Percentiles rank a stretch among this genome's conserved stretches.
Evolutionary conservation across 2,329 filamentous ascomycete genomes (phyloP).

Genomic region (Dactylonectria estremocensis): DNA sequence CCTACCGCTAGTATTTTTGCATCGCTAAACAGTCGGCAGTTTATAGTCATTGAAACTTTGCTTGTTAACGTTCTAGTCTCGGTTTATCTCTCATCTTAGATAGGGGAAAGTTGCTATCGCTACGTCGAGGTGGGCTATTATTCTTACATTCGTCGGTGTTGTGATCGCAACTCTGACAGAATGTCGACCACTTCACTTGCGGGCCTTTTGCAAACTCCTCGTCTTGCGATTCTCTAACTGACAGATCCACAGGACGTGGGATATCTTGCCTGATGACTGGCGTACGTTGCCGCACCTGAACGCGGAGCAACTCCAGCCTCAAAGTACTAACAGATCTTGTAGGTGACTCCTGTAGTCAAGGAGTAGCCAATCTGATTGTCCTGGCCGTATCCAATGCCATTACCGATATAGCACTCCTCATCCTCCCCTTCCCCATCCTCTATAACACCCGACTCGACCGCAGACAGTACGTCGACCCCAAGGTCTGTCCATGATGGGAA

Average conservation of each 20-base stretch:
- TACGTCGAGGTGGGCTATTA: too few relatives aligned
- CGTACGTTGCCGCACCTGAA: too few relatives aligned
- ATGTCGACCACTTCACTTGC: too few relatives aligned
- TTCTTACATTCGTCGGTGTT: too few relatives aligned
- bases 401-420: slow-evolving; percentile 48
- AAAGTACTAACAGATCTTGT: too few relatives aligned
- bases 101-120: slow-evolving; percentile 38
- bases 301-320: too few relatives aligned
- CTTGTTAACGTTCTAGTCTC: slow-evolving; percentile 49
- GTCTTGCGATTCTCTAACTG: too few relatives aligned
- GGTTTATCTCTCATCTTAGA: slow-evolving; percentile 44
- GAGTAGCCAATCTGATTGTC: slow-evolving; percentile 44
- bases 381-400: slow-evolving; percentile 51
- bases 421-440: slow-evolving; percentile 50
- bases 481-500: slow-evolving; percentile 3
- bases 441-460: slow-evolving; percentile 37
- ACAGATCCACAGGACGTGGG: too few relatives aligned
- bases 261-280: too few relatives aligned
- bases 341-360: neutral
- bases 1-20: accelerated
- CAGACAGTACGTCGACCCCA: slow-evolving; percentile 27
- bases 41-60: slow-evolving; percentile 51
- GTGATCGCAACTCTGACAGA: too few relatives aligned
- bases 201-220: too few relatives aligned
- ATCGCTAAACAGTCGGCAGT: too few relatives aligned